These are phyloP conservation scores for Lotus japonicus DNA, from an alignment of 306 rosid genomes.

Conservation along the genomic window DNA sequence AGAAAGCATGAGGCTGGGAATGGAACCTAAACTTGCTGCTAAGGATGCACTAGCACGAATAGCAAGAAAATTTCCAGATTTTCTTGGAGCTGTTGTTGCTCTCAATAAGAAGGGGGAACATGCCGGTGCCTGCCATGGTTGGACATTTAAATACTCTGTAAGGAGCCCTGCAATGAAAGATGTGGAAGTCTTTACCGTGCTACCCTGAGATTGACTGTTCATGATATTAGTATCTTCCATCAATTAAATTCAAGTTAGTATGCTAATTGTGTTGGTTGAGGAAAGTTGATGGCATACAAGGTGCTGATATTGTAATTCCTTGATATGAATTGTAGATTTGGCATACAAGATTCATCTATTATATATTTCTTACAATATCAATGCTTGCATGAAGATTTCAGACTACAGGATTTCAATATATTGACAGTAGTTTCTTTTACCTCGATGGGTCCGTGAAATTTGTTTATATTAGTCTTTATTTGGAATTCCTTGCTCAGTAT, in stretches of 20 bases:
- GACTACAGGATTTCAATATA: too few species aligned
- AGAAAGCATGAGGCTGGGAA: slow-evolving; percentile 91
- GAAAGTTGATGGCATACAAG: not conserved
- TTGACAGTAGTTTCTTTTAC: not conserved
- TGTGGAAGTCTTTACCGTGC: slow-evolving; percentile 74
- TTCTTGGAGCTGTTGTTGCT: slow-evolving; percentile 84
- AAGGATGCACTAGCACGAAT: slow-evolving; percentile 73
- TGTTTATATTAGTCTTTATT: too few species aligned
- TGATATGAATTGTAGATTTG: not conserved
- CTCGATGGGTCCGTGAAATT: too few species aligned
- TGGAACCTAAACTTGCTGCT: slow-evolving; percentile 81
- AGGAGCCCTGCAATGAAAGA: slow-evolving; percentile 66
- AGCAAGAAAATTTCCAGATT: slow-evolving; percentile 62
- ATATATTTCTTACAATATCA: not conserved
- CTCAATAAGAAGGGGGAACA: slow-evolving; percentile 65
- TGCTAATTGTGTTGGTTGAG: not conserved
- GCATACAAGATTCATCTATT: not conserved
- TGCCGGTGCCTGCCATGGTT: slow-evolving; percentile 89
- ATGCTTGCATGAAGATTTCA: not conserved
- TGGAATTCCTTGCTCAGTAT: too few species aligned
- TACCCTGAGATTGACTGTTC: slow-evolving; percentile 33
- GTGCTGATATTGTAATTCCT: not conserved
- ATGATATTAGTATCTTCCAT: not conserved
- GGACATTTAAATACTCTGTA: slow-evolving; percentile 88
- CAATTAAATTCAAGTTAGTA: not conserved